Base-by-base conservation (phyloP, 345 rosid species). In the Euclidium syriacum region DNA sequence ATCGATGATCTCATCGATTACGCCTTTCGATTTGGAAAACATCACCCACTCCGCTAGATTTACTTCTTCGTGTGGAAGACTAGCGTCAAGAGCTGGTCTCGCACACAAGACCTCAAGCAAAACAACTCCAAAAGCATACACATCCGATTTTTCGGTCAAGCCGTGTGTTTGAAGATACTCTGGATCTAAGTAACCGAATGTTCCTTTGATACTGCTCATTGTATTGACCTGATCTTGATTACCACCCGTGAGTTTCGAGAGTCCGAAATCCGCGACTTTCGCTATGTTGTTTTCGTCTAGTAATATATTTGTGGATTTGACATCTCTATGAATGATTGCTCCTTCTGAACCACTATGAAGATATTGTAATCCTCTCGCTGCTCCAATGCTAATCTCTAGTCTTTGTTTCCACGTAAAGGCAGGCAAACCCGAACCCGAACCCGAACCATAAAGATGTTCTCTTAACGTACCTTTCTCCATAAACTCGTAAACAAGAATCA, bases 141-240 rank as follows among this genome's bases (percentile, higher is more conserved):
- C 54, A 24, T 49, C 54, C 4, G 54, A 49, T 49, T 49, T 49
- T 22, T 49, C 54, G 7, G 43, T 12, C 6, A n/a, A 7, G 1
- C 12, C 14, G 6, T n/a, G 14, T 4, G 16, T 39, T n/a, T 39
- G 43, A 3, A 39, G 16, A n/a, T 39, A 39, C 17, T 39, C 54
- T 23, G 54, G 54, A 24, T 49, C 54, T 19, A 49, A 15, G 24
- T 49, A 49, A 18, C 54, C 54, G 16, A 49, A 49, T 4, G 32
- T 49, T 24, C 54, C 54, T 11, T 49, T 49, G 7, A 49, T 23
- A 6, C 15, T 23, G 14, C 54, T 49, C 29, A 19, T 19, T n/a
- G n/a, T n/a, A 49, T 23, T 12, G 15, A 6, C 15, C 3, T 24
- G 54, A 15, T 75, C 75, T 76, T 78, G 77, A 23, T 49, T 15